Evolutionary conservation across 495 filamentous ascomycete genomes (phyloP), one percentile per base, ranked within the genome.

Genomic region (Aspergillus leporis): DNA sequence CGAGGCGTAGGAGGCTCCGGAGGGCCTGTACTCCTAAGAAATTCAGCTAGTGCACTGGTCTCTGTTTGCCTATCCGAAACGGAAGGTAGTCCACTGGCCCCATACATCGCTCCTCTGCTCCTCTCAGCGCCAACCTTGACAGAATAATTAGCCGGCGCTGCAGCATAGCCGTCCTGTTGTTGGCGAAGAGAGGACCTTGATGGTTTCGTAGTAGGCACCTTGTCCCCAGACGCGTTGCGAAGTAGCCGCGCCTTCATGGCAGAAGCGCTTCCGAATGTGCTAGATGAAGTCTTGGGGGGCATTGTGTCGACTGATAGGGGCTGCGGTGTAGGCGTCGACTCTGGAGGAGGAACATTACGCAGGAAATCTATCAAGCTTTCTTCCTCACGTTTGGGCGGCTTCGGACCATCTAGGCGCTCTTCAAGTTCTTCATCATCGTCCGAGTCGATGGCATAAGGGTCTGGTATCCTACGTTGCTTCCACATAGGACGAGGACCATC

Each of bases 401-500:
- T 79, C 7, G 74, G 63, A 9, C 67, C 71, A 5, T 74, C 78
- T 28, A 85, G 61, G 21, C 79, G 70, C 63, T 91, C 90, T 64
- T 89, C 86, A 28, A 87, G 70, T 16, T 87, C 85, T 19, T 93
- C 90, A 32, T 93, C 89, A 61, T 93, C 90, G 60, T 89, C 90
- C 41, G 87, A 81, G 61, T 97, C 93, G 57, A 98, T 90, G 34
- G 92, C 89, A 63, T 97, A 98, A 0, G 94, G 93, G 65, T 99
- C 95, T 43, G 82, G 88, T 43, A 90, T 85, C 25, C 92, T 86
- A 40, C 86, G 83, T 51, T 86, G 89, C 62, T 87, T 96, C 56
- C 90, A 85, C 47, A 60, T 66, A 58, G 73, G 81, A 32, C 22
- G 57, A 54, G 62, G 58, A 41, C 67, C 72, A 5, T 76, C 72